These are phyloP conservation scores for Didymella lethalis DNA, from an alignment of 2,329 filamentous ascomycete genomes.

Conservation along the genomic window DNA sequence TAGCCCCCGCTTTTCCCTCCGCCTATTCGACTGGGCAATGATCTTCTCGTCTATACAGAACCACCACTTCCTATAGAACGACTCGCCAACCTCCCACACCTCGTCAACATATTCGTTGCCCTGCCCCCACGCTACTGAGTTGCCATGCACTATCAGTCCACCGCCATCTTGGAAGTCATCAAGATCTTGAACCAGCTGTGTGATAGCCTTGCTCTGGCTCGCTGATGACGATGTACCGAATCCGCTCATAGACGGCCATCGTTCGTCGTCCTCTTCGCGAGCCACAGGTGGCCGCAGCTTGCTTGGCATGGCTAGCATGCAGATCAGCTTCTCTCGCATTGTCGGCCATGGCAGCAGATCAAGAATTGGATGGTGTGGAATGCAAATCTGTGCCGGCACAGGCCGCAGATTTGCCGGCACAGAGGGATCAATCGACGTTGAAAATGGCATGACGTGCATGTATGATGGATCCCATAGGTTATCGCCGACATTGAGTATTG, in stretches of 20 bases:
- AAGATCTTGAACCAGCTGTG: conserved; percentile 64
- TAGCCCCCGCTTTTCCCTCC: conserved; percentile 58
- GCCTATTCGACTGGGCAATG: conserved; percentile 63
- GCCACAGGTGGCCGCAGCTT: conserved; percentile 59
- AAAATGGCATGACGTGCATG: conserved; percentile 28
- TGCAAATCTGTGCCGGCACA: conserved; percentile 57
- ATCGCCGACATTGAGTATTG: conserved; percentile 22
- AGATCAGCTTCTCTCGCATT: conserved; percentile 58
- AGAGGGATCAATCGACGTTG: conserved; percentile 7
- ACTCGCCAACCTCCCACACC: conserved; percentile 66
- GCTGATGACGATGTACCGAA: not conserved
- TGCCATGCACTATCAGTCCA: conserved; percentile 47
- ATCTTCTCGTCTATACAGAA: conserved; percentile 65
- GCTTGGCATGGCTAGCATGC: conserved; percentile 60
- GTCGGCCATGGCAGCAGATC: conserved; percentile 67
- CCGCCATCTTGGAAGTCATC: conserved; percentile 61
- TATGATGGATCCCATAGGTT: conserved; percentile 32
- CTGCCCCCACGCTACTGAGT: conserved; percentile 55
- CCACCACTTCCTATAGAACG: conserved; percentile 68
- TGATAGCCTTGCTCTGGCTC: conserved; percentile 53
- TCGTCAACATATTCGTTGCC: conserved; percentile 58
- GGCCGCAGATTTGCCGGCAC: conserved; percentile 57
- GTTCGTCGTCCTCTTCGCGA: conserved; percentile 39
- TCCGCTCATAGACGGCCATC: not conserved
- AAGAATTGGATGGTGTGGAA: conserved; percentile 65